Percentiles rank a stretch among this genome's conserved stretches.
Conservation (phyloP, 768 basidiomycete genomes). For the Suillus clintonianus region DNA sequence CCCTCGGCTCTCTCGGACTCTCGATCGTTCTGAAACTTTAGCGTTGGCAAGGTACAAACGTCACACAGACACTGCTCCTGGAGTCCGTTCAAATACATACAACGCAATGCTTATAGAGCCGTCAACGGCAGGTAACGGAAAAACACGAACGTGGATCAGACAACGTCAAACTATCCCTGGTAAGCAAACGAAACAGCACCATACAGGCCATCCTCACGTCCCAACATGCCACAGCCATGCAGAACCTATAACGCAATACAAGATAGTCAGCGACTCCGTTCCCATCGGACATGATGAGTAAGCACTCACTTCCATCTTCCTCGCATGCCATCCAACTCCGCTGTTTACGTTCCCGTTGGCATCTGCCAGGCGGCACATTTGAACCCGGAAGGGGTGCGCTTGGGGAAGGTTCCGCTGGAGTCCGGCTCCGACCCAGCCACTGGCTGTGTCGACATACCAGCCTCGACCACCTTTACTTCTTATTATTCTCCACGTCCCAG, state of each 20-base stretch:
- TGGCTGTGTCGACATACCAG: constrained; percentile 92
- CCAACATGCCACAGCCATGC: constrained; percentile 88
- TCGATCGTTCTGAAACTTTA: too few relatives aligned
- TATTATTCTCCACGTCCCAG: constrained; percentile 86
- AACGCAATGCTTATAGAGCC: not conserved
- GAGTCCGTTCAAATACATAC: not conserved
- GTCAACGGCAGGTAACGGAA: not conserved
- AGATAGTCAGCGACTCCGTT: constrained; percentile 5
- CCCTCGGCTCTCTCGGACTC: too few relatives aligned
- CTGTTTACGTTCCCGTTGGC: constrained; percentile 90
- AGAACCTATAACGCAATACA: constrained; percentile 53
- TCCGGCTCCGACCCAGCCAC: constrained; percentile 67
- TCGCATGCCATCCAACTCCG: constrained; percentile 91
- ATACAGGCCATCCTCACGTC: constrained; percentile 90
- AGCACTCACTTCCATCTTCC: constrained; percentile 92
- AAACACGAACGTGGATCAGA: not conserved
- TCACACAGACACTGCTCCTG: not conserved
- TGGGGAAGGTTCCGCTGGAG: constrained; percentile 59
- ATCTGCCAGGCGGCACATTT: constrained; percentile 71
- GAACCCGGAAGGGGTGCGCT: constrained; percentile 67
- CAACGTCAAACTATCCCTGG: constrained; percentile 57
- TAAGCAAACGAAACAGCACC: constrained; percentile 95
- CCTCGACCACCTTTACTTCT: constrained; percentile 90
- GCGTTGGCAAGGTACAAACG: too few relatives aligned
- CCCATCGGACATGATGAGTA: not conserved